Evolutionary conservation across 305 asterid genomes (phyloP), one percentile per base, ranked within the genome.

Genomic region (Fraxinus paxiana): DNA sequence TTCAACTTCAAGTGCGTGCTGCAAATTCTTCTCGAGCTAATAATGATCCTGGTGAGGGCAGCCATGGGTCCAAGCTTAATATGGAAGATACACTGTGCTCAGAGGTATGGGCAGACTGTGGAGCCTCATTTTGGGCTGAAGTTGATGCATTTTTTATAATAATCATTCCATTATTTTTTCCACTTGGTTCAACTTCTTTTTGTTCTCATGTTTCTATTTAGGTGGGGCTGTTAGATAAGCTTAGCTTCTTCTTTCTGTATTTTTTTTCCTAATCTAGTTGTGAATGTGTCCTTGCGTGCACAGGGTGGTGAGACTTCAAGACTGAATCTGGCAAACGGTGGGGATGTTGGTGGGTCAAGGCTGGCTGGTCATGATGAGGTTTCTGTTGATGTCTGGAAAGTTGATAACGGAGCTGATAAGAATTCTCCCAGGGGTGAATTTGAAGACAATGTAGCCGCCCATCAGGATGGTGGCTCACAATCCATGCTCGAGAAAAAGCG

Each of bases 401-500:
- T 72, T 78, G 99, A 97, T 91, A 94, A 97, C 85, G 98, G 93
- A 88, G 99, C 95, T 88, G 98, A 97, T 30, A 98, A 93, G 87
- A 89, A 91, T 80, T 97, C 98, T 31, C 95, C 98, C 43, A 90
- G 78, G 82, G 91, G 91, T 74, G 97, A 94, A 86, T 92, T 87
- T 86, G 98, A 91, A 85, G 97, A 92, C 79, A 94, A 91, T 84
- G 89, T 89, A 87, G 97, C 86, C 84, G 89, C 89, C 78, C 86
- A 88, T 84, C 92, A 81, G 51, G 90, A 75, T 78, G 61, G 61
- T 51, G 22, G 61, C 61, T 51, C 61, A 51, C 61, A 51, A 51
- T 51, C 63, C 63, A 51, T 51, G 63, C 24, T 18, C 9, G 22
- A 51, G 63, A 51, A 51, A 51, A 51, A n/a, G 22, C 9, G 9